Conservation (phyloP, 108 stramenopile species). For the Nannochloropsis salina region DNA sequence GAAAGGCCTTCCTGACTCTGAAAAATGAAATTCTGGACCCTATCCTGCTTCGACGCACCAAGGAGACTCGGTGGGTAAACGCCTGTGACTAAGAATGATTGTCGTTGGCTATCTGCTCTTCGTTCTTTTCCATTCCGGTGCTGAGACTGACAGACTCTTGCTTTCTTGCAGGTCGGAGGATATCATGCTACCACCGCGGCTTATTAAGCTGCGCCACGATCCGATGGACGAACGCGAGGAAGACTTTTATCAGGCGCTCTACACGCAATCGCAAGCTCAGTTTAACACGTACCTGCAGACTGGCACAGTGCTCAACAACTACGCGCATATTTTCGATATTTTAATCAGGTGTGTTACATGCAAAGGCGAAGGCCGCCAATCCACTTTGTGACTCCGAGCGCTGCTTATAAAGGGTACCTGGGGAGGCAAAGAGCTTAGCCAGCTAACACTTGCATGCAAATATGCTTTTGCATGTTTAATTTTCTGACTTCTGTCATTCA, state of each 20-base stretch:
- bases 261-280: conserved; percentile 85
- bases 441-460: too few relatives aligned
- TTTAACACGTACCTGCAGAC: conserved; percentile 86
- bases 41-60: conserved; percentile 90
- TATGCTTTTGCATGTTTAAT: too few relatives aligned
- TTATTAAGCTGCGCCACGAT: conserved; percentile 57
- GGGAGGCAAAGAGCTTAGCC: too few relatives aligned
- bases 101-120: too few relatives aligned
- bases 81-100: too few relatives aligned
- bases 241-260: conserved; percentile 96
- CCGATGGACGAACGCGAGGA: conserved; percentile 60
- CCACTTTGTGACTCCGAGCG: too few relatives aligned
- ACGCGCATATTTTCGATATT: conserved; percentile 93
- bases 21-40: conserved; percentile 74
- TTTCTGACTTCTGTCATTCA: too few relatives aligned
- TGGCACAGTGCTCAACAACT: conserved; percentile 95
- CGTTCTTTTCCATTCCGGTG: neutral
- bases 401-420: too few relatives aligned
- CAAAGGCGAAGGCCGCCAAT: too few relatives aligned
- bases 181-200: conserved; percentile 81
- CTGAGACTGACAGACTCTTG: neutral
- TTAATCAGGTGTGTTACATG: conserved; percentile 61
- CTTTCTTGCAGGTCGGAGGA: conserved; percentile 64
- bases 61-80: conserved; percentile 60
- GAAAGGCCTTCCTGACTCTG: conserved; percentile 80